Percentiles rank a stretch among this genome's conserved stretches.
phyloP scores from a whole-genome alignment of 2,329 filamentous ascomycete genomes.

The Ascochyta koolunga region DNA sequence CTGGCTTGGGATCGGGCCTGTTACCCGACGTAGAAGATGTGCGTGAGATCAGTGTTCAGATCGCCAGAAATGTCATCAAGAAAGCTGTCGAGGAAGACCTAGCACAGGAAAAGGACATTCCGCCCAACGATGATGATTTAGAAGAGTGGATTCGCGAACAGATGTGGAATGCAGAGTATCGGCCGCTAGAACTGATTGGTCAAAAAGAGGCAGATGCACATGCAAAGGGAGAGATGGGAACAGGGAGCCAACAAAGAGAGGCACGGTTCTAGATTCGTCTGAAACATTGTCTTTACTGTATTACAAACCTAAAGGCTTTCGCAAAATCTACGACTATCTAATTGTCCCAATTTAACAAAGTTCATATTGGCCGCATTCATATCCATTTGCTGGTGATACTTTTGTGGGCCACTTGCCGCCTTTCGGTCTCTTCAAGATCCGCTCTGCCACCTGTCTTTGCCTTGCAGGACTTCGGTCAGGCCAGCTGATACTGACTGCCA shows the following conservation, averaged over 20 bases:
- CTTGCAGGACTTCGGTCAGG: not conserved
- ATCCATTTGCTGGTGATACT: no score
- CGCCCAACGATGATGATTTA: slow-evolving; percentile 60
- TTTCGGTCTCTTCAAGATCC: not conserved
- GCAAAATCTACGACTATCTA: no score
- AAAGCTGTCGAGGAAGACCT: slow-evolving; percentile 73
- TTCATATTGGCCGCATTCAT: no score
- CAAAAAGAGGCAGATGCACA: slow-evolving; percentile 59
- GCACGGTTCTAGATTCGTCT: slow-evolving; percentile 17
- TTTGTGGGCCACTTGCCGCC: no score
- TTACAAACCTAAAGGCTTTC: no score
- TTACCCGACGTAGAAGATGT: slow-evolving; percentile 79
- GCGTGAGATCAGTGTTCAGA: slow-evolving; percentile 75
- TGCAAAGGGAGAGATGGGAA: slow-evolving; percentile 65
- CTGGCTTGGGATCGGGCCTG: slow-evolving; percentile 66
- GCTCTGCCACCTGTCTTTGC: not conserved
- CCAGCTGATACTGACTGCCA: not conserved
- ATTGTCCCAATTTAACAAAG: no score
- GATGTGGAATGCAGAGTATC: slow-evolving; percentile 79
- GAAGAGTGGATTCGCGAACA: slow-evolving; percentile 77
- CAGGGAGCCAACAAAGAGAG: slow-evolving; percentile 31
- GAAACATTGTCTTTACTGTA: not conserved
- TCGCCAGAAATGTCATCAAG: slow-evolving; percentile 76
- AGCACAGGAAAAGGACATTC: slow-evolving; percentile 69
- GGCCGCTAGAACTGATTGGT: slow-evolving; percentile 65